A percentile compares a stretch with the other conserved stretches of the same genome.
phyloP scores from a whole-genome alignment of 2,329 filamentous ascomycete species.

The Metarhizium album region DNA sequence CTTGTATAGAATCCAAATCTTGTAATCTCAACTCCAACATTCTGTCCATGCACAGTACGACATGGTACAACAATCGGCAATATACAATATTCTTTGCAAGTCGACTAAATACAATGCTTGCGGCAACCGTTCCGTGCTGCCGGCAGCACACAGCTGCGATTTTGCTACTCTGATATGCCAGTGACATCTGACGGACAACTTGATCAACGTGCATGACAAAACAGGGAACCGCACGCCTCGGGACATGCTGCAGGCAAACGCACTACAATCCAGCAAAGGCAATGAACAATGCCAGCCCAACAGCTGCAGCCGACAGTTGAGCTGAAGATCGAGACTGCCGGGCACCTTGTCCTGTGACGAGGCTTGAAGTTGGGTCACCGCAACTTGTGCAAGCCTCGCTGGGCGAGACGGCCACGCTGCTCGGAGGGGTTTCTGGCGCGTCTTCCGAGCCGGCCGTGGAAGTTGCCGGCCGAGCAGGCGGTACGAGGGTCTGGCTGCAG shows the following conservation, averaged over 20 bases:
- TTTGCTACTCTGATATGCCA: too few relatives aligned
- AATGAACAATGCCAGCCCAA: not conserved
- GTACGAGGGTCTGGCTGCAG: constrained; percentile 6
- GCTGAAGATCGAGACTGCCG: not conserved
- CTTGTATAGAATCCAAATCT: too few relatives aligned
- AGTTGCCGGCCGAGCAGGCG: not conserved
- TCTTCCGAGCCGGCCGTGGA: not conserved
- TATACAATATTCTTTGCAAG: too few relatives aligned
- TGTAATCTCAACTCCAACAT: too few relatives aligned
- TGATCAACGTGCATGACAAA: too few relatives aligned
- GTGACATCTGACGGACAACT: too few relatives aligned
- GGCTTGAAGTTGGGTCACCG: not conserved
- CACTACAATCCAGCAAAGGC: not conserved
- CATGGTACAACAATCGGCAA: too few relatives aligned
- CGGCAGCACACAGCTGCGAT: too few relatives aligned
- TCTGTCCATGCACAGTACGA: too few relatives aligned
- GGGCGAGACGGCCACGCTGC: not conserved
- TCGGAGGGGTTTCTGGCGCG: not conserved
- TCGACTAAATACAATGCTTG: too few relatives aligned
- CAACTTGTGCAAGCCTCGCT: not conserved
- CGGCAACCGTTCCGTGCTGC: too few relatives aligned
- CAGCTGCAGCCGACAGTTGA: not conserved
- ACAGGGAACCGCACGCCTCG: not conserved
- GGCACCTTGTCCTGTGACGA: not conserved
- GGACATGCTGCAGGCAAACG: not conserved